A percentile compares a stretch with the other conserved stretches of the same genome.
phyloP scores from a whole-genome alignment of 2,329 filamentous ascomycete species.

The Rhynchosporium secalis region DNA sequence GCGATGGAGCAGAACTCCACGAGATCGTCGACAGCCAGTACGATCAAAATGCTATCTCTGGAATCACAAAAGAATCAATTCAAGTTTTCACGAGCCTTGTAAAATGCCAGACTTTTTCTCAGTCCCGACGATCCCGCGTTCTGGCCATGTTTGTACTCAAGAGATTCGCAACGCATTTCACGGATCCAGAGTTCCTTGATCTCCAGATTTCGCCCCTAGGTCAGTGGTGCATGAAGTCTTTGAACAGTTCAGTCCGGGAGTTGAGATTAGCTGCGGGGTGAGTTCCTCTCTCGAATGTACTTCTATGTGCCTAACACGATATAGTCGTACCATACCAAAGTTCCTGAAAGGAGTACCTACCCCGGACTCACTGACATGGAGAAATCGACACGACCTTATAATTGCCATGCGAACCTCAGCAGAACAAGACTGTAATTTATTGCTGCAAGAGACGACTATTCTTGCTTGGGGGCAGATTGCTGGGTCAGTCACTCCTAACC shows the following conservation, averaged over 20 bases:
- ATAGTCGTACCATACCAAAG: conserved; percentile 60
- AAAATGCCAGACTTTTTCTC: conserved; percentile 47
- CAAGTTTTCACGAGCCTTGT: conserved; percentile 49
- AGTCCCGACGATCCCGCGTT: conserved; percentile 63
- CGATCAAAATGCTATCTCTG: conserved; percentile 26
- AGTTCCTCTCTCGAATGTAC: conserved; percentile 9
- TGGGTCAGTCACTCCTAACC: conserved; percentile 47
- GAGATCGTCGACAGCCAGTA: conserved; percentile 17
- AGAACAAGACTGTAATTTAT: conserved; percentile 63
- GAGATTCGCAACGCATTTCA: conserved; percentile 67
- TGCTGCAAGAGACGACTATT: conserved; percentile 80
- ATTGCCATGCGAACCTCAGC: conserved; percentile 72
- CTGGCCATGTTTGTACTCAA: conserved; percentile 71
- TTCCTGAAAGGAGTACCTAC: conserved; percentile 58
- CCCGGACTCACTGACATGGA: conserved; percentile 39
- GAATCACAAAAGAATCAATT: conserved; percentile 44
- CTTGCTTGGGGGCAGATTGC: conserved; percentile 85
- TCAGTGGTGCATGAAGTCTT: conserved; percentile 77
- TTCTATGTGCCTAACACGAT: conserved; percentile 25
- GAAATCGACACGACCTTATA: conserved; percentile 70
- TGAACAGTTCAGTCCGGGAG: conserved; percentile 83
- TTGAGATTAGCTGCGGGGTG: conserved; percentile 77
- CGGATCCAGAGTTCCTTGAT: conserved; percentile 59
- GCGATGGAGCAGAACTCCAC: conserved; percentile 31
- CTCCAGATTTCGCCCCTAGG: conserved; percentile 68